These are phyloP conservation scores for Ogataea dorogensis DNA, from an alignment of 805 yeast genomes.

Conservation along the genomic window DNA sequence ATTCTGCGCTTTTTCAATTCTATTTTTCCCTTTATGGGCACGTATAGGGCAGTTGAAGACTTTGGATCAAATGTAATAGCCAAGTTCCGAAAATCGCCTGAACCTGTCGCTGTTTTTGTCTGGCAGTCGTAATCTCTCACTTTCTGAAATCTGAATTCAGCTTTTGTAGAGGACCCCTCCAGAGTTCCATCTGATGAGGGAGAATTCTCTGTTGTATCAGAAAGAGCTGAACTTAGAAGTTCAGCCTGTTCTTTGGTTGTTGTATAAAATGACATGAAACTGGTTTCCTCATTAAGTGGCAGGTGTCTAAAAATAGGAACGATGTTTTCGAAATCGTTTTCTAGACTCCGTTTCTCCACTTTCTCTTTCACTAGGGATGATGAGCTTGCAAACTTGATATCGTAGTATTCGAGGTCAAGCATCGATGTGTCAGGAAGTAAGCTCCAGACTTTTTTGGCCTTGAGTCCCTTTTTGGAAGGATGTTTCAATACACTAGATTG, in stretches of 20 bases:
- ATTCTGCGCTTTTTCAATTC: constrained; percentile 86
- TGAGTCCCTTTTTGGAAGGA: constrained; percentile 71
- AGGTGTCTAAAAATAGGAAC: constrained; percentile 74
- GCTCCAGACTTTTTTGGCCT: constrained; percentile 76
- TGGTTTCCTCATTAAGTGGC: constrained; percentile 59
- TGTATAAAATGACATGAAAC: constrained; percentile 71
- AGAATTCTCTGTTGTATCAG: constrained; percentile 48
- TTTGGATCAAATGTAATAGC: constrained; percentile 61
- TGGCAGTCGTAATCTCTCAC: constrained; percentile 80
- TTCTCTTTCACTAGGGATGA: constrained; percentile 46
- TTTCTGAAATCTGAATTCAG: constrained; percentile 56
- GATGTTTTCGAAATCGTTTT: constrained; percentile 37
- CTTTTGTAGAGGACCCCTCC: constrained; percentile 35
- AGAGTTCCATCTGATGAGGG: constrained; percentile 47
- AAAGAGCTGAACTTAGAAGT: constrained; percentile 41
- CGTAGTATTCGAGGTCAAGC: constrained; percentile 73
- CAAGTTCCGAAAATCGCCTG: constrained; percentile 56
- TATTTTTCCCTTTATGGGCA: constrained; percentile 73
- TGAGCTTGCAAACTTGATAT: constrained; percentile 60
- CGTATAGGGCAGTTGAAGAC: constrained; percentile 61
- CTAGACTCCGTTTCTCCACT: constrained; percentile 24
- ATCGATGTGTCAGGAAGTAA: constrained; percentile 88
- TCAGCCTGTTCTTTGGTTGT: constrained; percentile 44
- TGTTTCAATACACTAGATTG: constrained; percentile 53
- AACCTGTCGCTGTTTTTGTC: constrained; percentile 41